A percentile compares a stretch with the other conserved stretches of the same genome.
These are phyloP conservation scores for Crithidia acanthocephali DNA, from an alignment of 208 protist genomes.

Conservation along the genomic window DNA sequence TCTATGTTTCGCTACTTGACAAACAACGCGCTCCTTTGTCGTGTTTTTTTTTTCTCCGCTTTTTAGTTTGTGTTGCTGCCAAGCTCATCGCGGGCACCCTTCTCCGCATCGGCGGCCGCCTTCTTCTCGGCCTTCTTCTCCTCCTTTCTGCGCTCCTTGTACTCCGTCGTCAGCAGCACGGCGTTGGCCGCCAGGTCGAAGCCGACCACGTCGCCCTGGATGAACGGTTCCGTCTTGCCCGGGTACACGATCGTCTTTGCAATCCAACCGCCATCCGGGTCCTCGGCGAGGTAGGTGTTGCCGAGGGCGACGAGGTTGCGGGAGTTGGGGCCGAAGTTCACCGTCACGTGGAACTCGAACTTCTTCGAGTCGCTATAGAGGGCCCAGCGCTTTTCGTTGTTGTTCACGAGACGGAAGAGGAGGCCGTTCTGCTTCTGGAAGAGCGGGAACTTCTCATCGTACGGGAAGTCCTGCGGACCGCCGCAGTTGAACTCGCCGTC, in stretches of 20 bases:
- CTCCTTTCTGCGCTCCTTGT: slow-evolving; percentile 55
- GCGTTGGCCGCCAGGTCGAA: slow-evolving; percentile 58
- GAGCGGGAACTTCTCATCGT: slow-evolving; percentile 47
- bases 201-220: slow-evolving; percentile 67
- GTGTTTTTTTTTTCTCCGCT: neutral
- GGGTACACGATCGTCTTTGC: slow-evolving; percentile 69
- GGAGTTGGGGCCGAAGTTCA: slow-evolving; percentile 59
- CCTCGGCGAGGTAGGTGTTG: slow-evolving; percentile 46
- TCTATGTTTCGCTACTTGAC: no score
- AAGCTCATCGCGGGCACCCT: slow-evolving; percentile 28
- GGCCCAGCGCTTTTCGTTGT: slow-evolving; percentile 47
- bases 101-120: slow-evolving; percentile 40
- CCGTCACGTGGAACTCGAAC: slow-evolving; percentile 75
- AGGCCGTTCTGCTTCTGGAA: slow-evolving; percentile 78
- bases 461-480: slow-evolving; percentile 51
- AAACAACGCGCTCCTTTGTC: no score
- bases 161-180: slow-evolving; percentile 63
- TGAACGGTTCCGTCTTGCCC: slow-evolving; percentile 53
- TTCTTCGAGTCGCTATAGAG: slow-evolving; percentile 84
- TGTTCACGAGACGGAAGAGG: slow-evolving; percentile 77
- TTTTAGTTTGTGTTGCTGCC: slow-evolving; percentile 26
- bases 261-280: slow-evolving; percentile 40
- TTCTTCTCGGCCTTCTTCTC: slow-evolving; percentile 63
- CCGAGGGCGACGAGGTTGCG: slow-evolving; percentile 53
- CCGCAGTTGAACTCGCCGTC: slow-evolving; percentile 33